phyloP scores from a whole-genome alignment of 345 rosid species.

The Eucalyptus sideroxylon region DNA sequence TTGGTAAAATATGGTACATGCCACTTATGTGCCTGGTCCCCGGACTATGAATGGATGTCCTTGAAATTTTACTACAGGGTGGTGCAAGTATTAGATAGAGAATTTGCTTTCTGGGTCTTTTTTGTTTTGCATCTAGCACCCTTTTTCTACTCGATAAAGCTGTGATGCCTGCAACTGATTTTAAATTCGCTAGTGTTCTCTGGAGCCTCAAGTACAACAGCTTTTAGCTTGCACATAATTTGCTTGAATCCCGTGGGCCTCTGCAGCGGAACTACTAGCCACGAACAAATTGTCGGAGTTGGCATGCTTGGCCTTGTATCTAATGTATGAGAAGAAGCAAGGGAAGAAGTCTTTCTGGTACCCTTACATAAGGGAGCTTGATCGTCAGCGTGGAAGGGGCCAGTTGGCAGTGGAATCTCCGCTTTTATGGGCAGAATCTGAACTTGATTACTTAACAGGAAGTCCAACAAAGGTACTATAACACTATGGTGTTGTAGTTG shows the following conservation, averaged over 20 bases:
- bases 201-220: not conserved
- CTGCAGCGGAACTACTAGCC: constrained; percentile 76
- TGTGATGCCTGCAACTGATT: not conserved
- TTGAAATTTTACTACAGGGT: not conserved
- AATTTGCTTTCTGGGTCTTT: not conserved
- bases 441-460: constrained; percentile 80
- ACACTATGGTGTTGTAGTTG: not conserved
- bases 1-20: not conserved
- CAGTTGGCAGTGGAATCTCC: constrained; percentile 96
- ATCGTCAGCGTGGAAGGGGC: constrained; percentile 95
- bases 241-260: not conserved
- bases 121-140: not conserved
- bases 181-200: not conserved
- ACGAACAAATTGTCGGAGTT: constrained; percentile 86
- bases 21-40: not conserved
- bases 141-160: not conserved
- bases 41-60: not conserved
- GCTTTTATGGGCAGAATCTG: constrained; percentile 81
- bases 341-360: constrained; percentile 92
- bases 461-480: constrained; percentile 78
- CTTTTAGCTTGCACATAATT: not conserved
- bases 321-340: constrained; percentile 98
- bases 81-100: not conserved
- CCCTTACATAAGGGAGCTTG: constrained; percentile 93
- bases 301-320: constrained; percentile 89